Evolutionary conservation across 148 eudicot species (phyloP).

Genomic region (Oxyria digyna): DNA sequence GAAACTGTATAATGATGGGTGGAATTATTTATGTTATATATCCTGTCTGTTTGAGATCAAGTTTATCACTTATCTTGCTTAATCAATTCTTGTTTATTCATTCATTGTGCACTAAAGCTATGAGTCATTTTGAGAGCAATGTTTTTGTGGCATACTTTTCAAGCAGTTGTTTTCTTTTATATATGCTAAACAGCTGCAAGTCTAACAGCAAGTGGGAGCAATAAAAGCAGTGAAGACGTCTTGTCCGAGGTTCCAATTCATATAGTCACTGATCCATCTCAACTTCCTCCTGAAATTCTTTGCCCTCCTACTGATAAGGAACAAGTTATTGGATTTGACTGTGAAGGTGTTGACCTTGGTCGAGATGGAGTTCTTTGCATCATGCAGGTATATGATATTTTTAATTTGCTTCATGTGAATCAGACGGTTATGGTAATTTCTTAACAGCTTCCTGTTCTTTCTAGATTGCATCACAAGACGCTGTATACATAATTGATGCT

Average conservation of each 20-base stretch:
- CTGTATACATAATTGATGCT: slow-evolving; percentile 85
- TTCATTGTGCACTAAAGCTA: neutral
- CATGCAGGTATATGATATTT: slow-evolving; percentile 52
- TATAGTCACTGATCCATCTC: slow-evolving; percentile 64
- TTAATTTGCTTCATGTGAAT: neutral
- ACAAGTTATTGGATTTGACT: slow-evolving; percentile 78
- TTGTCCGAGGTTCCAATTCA: slow-evolving; percentile 44
- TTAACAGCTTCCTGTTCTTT: neutral
- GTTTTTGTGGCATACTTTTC: neutral
- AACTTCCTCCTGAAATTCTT: slow-evolving; percentile 81
- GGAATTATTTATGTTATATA: neutral
- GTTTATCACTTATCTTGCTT: neutral
- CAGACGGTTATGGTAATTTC: neutral
- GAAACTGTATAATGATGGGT: neutral
- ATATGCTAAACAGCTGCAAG: neutral
- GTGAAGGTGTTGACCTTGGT: slow-evolving; percentile 97
- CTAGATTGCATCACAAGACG: slow-evolving; percentile 93
- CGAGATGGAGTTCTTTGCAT: slow-evolving; percentile 80
- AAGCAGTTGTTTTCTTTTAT: neutral
- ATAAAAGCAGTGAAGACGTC: neutral
- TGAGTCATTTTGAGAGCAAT: neutral
- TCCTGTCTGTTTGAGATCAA: neutral
- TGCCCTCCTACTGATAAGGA: slow-evolving; percentile 50
- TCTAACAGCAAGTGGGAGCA: neutral
- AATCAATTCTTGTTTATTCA: neutral